Evolutionary conservation across 495 filamentous ascomycete genomes (phyloP), one percentile per base, ranked within the genome.

Genomic region (Annulohypoxylon bovei): DNA sequence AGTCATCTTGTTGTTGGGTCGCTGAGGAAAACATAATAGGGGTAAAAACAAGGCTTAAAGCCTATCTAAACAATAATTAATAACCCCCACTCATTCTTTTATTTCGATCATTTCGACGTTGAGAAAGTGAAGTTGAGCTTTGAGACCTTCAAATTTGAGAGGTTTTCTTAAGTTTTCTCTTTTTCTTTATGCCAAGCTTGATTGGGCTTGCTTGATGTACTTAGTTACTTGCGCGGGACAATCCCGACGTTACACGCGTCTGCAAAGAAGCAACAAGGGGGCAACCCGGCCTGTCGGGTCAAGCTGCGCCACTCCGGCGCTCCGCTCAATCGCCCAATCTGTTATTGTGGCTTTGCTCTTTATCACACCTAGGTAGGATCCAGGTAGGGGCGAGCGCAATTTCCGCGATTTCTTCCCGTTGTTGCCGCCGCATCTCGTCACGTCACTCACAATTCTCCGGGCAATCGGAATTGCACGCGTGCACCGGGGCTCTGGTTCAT

Each of bases 381-480:
- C n/a, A 50, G 46, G 23, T 32, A 53, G 49, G 49, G n/a, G 28
- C 49, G 7, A 50, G 14, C 49, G 49, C 11, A 53, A 53, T 53
- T 53, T 53, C 49, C 49, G 49, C 28, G 28, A 53, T 53, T 20
- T 33, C 27, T 32, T 53, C 49, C 49, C 49, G 49, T 33, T 33
- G 14, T 53, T 53, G 14, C 49, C 49, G 25, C 49, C 49, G 49
- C 28, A 33, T 52, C 37, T 47, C 20, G 20, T 42, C 23, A 37
- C 53, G 30, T 56, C 30, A 25, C 30, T 39, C 53, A 56, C 30
- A 44, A 55, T 55, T 52, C 54, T 59, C 53, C 55, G 58, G 32
- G 20, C 23, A 40, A 35, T 65, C 49, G 49, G 42, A 28, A 49
- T 35, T 39, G 18, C 22, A 61, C 39, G 58, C 35, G 44, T 54